Base-by-base conservation (phyloP, 768 basidiomycete species). In the Tephrocybe sp. region DNA sequence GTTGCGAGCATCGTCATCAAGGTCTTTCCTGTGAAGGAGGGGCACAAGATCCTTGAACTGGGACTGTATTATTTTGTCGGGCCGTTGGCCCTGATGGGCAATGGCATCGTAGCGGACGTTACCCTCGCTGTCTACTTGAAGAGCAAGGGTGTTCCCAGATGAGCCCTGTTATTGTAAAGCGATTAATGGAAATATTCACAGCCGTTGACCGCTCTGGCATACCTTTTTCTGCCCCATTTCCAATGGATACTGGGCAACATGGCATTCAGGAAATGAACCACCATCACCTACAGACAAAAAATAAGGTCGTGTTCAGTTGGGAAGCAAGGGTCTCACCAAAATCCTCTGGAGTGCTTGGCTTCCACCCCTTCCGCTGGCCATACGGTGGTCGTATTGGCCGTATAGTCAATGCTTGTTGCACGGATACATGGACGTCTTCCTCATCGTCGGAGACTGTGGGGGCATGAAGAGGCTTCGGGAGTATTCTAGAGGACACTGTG, bases 1-100 rank as follows among this genome's bases (percentile, higher is more conserved):
- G 12, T 58, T 60, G 25, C 86, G 80, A 28, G 82, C 83, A 0
- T 76, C 72, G 18, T 94, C 90, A 15, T 80, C 78, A 16, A 98
- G 70, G 62, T 99, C 97, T 64, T 89, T 92, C 26, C 97, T 83
- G 62, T 97, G 84, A 0, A 81, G 74, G 1, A 99, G 78, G 1
- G 97, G 97, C 0, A 99, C 93, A 22, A 99, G 86, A 64, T 98
- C 97, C 65, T 97, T 98, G 76, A 97, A 98, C 59, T 95, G 92
- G 0, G 94, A 93, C 64, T 98, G 96, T 9, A 98, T 80, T 46
- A 84, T 70, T 66, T 91, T 91, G 58, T 88, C 92, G 1, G 80
- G 76, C 18, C 92, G 85, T 61, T 97, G 91, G 32, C 97, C 97
- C 69, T 98, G 94, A 53, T 87, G 87, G 8, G 96, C 96, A 58